A percentile compares a stretch with the other conserved stretches of the same genome.
phyloP scores from a whole-genome alignment of 1,284 basidiomycete genomes.

The Cryptococcus amylolentus region DNA sequence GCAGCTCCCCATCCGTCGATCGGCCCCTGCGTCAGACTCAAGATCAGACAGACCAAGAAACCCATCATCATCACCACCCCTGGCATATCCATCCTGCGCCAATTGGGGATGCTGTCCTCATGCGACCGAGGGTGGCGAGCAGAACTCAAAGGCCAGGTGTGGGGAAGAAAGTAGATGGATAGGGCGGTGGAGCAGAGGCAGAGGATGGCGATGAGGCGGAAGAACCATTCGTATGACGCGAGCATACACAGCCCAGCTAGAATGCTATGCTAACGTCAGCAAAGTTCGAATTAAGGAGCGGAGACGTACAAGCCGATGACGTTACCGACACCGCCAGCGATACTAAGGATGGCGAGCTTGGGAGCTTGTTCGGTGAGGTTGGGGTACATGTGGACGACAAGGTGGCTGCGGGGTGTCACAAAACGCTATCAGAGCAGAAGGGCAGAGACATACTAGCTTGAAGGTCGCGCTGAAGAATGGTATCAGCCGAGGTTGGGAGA shows the following conservation, averaged over 20 bases:
- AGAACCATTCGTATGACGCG: conserved; percentile 32
- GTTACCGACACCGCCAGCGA: conserved; percentile 30
- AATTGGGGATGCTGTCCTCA: conserved; percentile 15
- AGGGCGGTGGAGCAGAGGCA: not conserved
- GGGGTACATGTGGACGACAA: conserved; percentile 40
- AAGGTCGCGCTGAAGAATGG: conserved; percentile 23
- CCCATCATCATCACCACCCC: conserved; percentile 36
- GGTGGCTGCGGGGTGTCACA: conserved; percentile 12
- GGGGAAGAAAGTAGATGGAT: conserved; percentile 9
- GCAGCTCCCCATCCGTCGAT: conserved; percentile 35
- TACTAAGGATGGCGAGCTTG: conserved; percentile 28
- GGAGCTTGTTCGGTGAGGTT: conserved; percentile 28
- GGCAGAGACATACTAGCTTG: conserved; percentile 20
- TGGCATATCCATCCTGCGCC: conserved; percentile 39
- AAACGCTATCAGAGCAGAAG: not conserved
- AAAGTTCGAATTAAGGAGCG: not conserved
- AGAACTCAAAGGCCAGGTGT: not conserved
- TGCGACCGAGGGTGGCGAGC: conserved; percentile 3
- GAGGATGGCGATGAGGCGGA: conserved; percentile 34
- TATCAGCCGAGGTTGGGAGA: not conserved
- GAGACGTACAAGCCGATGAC: conserved; percentile 27
- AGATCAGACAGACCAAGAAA: conserved; percentile 38
- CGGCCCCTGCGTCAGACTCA: conserved; percentile 37
- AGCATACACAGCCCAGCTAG: conserved; percentile 29
- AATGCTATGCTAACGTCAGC: conserved; percentile 6